Base-by-base conservation (phyloP, 2,329 filamentous ascomycete species). In the Aquanectria penicillioides region DNA sequence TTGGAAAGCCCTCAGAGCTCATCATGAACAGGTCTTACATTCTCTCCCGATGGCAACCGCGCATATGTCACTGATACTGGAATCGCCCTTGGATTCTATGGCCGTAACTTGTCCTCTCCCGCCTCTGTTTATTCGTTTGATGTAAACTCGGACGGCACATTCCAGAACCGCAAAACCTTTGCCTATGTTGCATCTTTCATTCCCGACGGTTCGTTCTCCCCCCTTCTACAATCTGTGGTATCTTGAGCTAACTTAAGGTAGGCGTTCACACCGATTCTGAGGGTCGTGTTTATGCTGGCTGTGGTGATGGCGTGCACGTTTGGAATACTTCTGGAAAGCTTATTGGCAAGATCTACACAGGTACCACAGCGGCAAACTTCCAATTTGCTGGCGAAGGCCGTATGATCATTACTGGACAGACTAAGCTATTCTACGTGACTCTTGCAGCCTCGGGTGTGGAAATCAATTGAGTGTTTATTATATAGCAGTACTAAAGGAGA, bases 31-130 rank as follows among this genome's bases (percentile, higher is more conserved):
- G 81, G 86, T 7, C 71, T 88, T 34, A 80, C 78, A 1, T 88
- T 88, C 66, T 83, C 82, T 0, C 85, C 84, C 0, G 79, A 82
- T 57, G 83, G 84, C 17, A 70, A 71, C 7, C 74, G 80, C 18
- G 74, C 82, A 2, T 89, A 89, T 56, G 73, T 88, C 4, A 81
- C 84, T 8, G 86, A 89, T 64, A 86, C 83, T 0, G 86, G 86
- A 2, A 75, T 66, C 3, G 59, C 51, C 7, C 76, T 74, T n/a
- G 78, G 70, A 0, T 75, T 79, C n/a, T 76, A 73, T 47, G 81
- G 82, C 11, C 64, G 67, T 25, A 79, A 82, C 28, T 65, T 72
- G 2, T 75, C 77, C 0, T 66, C 73, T 6, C 79, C 82, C 0
- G 71, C 83, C 2, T 79, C 78, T 13, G 79, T 86, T 17, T 58